Evolutionary conservation across 225 moss, liverwort and hornwort species (phyloP), one percentile per base, ranked within the genome.

Genomic region (Lunularia cruciata): DNA sequence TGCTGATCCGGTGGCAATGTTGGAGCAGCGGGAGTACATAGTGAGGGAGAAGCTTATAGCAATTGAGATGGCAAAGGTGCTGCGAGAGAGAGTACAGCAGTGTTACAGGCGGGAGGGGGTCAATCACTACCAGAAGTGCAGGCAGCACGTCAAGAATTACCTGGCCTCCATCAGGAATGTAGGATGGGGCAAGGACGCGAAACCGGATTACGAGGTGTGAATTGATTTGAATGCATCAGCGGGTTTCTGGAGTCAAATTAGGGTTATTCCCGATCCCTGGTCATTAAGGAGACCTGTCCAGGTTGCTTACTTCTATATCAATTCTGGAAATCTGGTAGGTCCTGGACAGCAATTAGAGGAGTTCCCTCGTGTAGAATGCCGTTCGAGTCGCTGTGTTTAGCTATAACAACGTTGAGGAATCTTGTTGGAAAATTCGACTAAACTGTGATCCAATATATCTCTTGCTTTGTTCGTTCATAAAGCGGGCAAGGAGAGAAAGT

Each of bases 161-260:
- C 82, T 98, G 77, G 83, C 78, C 25, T 93, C 93, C 10, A 83
- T 89, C 75, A 81, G 88, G 80, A 81, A 82, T 43, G 75, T 98
- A 36, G 93, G 90, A 22, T 98, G 96, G 96, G 96, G 96, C 75
- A 98, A 98, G 77, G 90, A 98, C 55, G 82, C 81, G n/a, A 90
- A 84, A 66, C 96, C 93, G n/a, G 75, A 72, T 12, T 93, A 92
- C 75, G 70, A 78, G 22, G 74, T 66, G 56, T 64, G 67, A 67
- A 13, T 28, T 51, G 37, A 13, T 35, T 34, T 47, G 12, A 46
- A 10, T 52, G 22, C 22, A 47, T 67, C 16, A 33, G 22, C 10
- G 5, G 32, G 62, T 47, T 35, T 64, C 27, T 28, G 27, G 34
- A 13, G 10, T 62, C 23, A 42, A 65, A 9, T 47, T 65, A 65